Evolutionary conservation across 1,284 basidiomycete species (phyloP).

Genomic region (Ustilago cynodontis): DNA sequence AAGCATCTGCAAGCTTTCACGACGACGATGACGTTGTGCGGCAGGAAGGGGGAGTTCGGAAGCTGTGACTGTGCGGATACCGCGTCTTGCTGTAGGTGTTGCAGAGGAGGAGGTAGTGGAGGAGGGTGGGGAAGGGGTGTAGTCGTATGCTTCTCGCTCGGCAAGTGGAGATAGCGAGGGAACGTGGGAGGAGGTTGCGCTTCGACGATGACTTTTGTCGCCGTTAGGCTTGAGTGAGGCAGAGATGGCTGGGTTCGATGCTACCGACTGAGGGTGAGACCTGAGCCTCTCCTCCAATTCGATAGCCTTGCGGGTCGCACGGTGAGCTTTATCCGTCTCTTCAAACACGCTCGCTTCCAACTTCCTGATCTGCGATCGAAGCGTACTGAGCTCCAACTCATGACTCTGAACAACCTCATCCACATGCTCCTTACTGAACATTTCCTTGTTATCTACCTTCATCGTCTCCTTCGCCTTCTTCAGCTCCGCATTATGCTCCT

Average conservation of each 20-base stretch:
- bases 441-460: constrained; percentile 35
- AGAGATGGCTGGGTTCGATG: not conserved
- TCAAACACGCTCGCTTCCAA: constrained; percentile 59
- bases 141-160: constrained; percentile 34
- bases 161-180: constrained; percentile 43
- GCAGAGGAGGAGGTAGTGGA: not conserved
- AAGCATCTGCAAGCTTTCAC: constrained; percentile 47
- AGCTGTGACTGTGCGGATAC: constrained; percentile 39
- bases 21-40: constrained; percentile 41
- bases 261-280: not conserved
- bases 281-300: constrained; percentile 52
- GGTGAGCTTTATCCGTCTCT: constrained; percentile 54
- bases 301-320: constrained; percentile 37
- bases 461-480: not conserved
- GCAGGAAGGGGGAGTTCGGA: constrained; percentile 39
- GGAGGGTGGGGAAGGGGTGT: not conserved
- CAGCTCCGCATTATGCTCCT: constrained; percentile 5
- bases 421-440: constrained; percentile 47
- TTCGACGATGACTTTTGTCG: constrained; percentile 26
- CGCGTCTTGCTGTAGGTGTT: constrained; percentile 20
- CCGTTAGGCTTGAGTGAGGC: constrained; percentile 2
- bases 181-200: constrained; percentile 37
- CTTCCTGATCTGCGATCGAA: constrained; percentile 55
- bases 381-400: constrained; percentile 51
- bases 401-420: constrained; percentile 53